Evolutionary conservation across 2,329 filamentous ascomycete genomes (phyloP), one percentile per base, ranked within the genome.

Genomic region (Ophiostoma himal-ulmi): DNA sequence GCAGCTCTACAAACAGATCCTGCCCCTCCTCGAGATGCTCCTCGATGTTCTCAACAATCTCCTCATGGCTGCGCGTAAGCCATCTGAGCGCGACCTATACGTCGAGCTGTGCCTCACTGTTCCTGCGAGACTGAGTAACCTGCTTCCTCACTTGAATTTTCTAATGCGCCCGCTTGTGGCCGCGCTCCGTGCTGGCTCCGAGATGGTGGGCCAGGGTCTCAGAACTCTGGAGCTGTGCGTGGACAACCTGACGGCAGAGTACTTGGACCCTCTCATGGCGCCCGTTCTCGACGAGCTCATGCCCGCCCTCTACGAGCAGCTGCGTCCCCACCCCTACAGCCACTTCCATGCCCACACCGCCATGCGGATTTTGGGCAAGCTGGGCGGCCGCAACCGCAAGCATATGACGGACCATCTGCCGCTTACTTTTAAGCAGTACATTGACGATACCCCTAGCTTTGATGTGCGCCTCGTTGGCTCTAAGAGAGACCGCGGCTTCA

Each of bases 211-310:
- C 0, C 96, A 99, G 79, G 95, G 95, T 0, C 83, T 99, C 7
- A 85, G 96, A 37, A 99, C 95, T 0, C 82, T 99, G 5, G 95
- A 99, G 77, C 86, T 99, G 1, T 99, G 95, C 76, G 95, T 99
- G 22, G 95, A 99, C 74, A 99, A 99, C 75, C 85, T 99, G 0
- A 99, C 96, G 0, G 94, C 95, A 0, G 95, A 99, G 76, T 99
- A 99, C 77, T 83, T 99, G 17, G 95, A 99, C 75, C 96, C 95
- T 0, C 98, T 99, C 76, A 99, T 99, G 94, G 93, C 94, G 1
- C 96, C 95, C 0, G 96, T 98, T 36, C 98, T 99, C 79, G 94
- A 99, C 76, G 95, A 99, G 77, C 84, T 99, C 64, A 99, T 99
- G 95, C 95, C 93, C 66, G 94, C 94, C 1, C 84, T 99, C 0